Evolutionary conservation across 1,284 basidiomycete species (phyloP).

Genomic region (Coniophora puteana): DNA sequence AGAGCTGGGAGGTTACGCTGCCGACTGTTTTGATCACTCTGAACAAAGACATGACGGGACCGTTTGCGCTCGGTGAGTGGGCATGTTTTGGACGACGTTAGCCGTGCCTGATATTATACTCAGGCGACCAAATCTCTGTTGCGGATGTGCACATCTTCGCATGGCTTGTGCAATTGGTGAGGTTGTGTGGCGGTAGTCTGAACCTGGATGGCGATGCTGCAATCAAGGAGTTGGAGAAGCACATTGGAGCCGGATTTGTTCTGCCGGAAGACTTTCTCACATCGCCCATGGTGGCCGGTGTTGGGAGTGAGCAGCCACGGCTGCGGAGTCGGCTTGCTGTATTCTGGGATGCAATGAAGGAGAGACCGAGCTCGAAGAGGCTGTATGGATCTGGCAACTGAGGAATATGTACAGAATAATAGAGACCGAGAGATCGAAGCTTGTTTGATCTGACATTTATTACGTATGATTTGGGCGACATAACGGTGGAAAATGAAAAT

Average conservation of each 20-base stretch:
- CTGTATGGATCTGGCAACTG: constrained; percentile 52
- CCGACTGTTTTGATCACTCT: constrained; percentile 41
- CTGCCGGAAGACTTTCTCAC: constrained; percentile 40
- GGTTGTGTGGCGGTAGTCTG: constrained; percentile 49
- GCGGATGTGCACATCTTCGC: constrained; percentile 79
- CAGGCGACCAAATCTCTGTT: constrained; percentile 75
- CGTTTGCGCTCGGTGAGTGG: constrained; percentile 63
- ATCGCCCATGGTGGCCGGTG: constrained; percentile 13
- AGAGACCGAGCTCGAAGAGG: constrained; percentile 66
- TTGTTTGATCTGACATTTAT: too few relatives aligned
- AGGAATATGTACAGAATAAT: too few relatives aligned
- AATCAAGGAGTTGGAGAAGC: constrained; percentile 46
- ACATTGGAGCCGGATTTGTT: constrained; percentile 42
- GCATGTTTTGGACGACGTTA: not conserved
- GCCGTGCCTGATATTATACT: not conserved
- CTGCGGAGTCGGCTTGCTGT: constrained; percentile 45
- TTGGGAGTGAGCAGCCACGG: constrained; percentile 14
- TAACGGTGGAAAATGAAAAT: too few relatives aligned
- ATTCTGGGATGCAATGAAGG: constrained; percentile 68
- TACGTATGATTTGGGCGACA: too few relatives aligned
- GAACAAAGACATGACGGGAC: constrained; percentile 64
- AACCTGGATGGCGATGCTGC: constrained; percentile 46
- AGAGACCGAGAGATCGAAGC: too few relatives aligned
- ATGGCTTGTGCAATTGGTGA: constrained; percentile 69
- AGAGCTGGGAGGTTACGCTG: constrained; percentile 42